Base-by-base conservation (phyloP, 2,329 filamentous ascomycete species). In the Alternaria viburni region DNA sequence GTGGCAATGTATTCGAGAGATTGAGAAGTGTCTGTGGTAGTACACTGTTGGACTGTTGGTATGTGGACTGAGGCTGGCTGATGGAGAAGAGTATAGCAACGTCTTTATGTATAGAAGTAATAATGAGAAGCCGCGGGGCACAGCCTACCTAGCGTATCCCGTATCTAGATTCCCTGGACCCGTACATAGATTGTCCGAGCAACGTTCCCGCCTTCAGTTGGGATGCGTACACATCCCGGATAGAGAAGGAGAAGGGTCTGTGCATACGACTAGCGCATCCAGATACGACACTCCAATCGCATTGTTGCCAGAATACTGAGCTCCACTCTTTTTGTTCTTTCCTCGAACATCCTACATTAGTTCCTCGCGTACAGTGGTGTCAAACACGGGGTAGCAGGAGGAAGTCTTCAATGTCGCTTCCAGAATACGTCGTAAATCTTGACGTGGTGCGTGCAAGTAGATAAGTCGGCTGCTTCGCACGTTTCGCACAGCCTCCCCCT, bases 271-370 rank as follows among this genome's bases (percentile, higher is more conserved):
- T 51, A 51, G 59, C 54, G 54, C 51, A 5, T 25, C 5, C 21
- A 6, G 19, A 57, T 61, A 61, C 59, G 59, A 57, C 7, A 4
- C 12, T n/a, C 59, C 54, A 61, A 61, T 61, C 54, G 54, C 59
- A 57, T 61, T 36, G 54, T 11, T 61, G 10, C 26, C 17, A 3
- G 45, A n/a, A 36, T 51, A 51, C 54, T 25, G 15, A 15, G 50
- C 12, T 32, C 50, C 45, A 30, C 17, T 8, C 21, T 47, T 59
- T 36, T 46, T 17, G 25, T 13, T 45, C 23, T 36, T 32, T 46
- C 19, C 17, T 52, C 30, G 8, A 41, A 28, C 13, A 51, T 50
- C 45, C 21, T 41, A 57, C 55, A 57, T 36, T 41, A 50, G 55
- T 17, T 36, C 21, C 25, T 30, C 44, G 28, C 55, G 21, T 19